Evolutionary conservation across 1,139 yeast genomes (phyloP).

Genomic region (Taphrina sp.): DNA sequence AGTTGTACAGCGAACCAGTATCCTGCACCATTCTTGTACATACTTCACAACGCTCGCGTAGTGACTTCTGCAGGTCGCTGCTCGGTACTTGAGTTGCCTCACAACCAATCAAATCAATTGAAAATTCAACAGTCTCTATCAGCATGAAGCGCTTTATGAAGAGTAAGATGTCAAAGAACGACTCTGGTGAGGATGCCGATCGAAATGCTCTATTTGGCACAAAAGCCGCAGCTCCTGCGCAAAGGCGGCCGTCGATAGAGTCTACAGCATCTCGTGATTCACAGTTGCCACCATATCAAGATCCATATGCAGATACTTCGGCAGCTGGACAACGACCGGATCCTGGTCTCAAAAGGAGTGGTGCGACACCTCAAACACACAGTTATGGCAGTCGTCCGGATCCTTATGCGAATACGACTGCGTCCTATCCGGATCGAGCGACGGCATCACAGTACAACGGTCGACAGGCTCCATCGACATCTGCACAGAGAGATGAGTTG

Average conservation of each 20-base stretch:
- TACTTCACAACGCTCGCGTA: too few species aligned
- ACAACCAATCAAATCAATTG: too few species aligned
- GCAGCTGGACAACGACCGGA: conserved; percentile 3
- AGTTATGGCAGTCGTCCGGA: conserved; percentile 15
- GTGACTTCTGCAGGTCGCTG: too few species aligned
- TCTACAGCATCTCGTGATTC: conserved; percentile 21
- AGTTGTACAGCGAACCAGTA: too few species aligned
- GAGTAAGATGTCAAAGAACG: not conserved
- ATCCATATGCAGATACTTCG: conserved; percentile 5
- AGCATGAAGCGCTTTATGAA: conserved; percentile 27
- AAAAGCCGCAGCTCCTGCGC: conserved; percentile 2
- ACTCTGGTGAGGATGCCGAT: conserved; percentile 19
- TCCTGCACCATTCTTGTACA: too few species aligned
- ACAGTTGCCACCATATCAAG: conserved; percentile 24
- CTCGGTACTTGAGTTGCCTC: too few species aligned
- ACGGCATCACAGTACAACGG: not conserved
- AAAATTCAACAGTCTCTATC: too few species aligned
- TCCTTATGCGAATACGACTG: conserved; percentile 13
- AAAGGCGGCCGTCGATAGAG: conserved; percentile 5
- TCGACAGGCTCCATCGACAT: conserved; percentile 11
- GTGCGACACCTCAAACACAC: not conserved
- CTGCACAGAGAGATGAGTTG: conserved; percentile 24
- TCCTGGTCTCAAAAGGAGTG: not conserved
- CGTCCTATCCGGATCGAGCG: not conserved
- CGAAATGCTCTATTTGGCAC: conserved; percentile 29